Evolutionary conservation across 2,329 filamentous ascomycete genomes (phyloP).

Genomic region (Stenocarpella maydis): DNA sequence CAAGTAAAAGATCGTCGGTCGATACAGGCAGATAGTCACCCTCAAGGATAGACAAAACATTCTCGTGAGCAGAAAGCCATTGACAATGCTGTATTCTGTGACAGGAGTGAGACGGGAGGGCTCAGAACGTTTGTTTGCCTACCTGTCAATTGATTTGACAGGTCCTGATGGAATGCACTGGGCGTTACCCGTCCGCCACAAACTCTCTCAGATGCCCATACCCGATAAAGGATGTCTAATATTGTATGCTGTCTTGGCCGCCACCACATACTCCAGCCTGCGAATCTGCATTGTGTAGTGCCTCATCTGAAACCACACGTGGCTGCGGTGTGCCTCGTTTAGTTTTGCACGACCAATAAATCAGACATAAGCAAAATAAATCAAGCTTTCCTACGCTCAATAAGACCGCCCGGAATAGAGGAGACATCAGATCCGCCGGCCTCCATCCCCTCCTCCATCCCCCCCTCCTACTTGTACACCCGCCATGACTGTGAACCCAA

Average conservation of each 20-base stretch:
- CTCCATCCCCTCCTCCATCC: not conserved
- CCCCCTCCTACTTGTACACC: not conserved
- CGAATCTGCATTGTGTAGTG: not conserved
- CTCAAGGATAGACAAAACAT: not conserved
- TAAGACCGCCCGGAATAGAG: not conserved
- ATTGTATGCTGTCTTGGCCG: conserved; percentile 1
- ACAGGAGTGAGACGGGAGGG: not conserved
- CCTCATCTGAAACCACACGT: conserved; percentile 14
- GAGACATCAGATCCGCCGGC: not conserved
- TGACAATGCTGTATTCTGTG: not conserved
- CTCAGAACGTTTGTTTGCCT: not conserved
- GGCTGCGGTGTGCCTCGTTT: not conserved
- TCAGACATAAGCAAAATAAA: conserved; percentile 9
- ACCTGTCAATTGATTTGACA: not conserved
- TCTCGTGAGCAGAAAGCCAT: not conserved
- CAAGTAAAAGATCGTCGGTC: not conserved
- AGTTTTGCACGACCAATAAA: not conserved
- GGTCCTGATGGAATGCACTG: not conserved
- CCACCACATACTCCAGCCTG: not conserved
- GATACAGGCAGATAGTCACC: conserved; percentile 6
- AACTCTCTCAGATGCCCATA: not conserved
- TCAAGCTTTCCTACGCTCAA: conserved; percentile 5
- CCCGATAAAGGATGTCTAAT: not conserved
- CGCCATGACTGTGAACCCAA: not conserved
- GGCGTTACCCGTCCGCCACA: not conserved